These are phyloP conservation scores for Psilocybe subaeruginosa DNA, from an alignment of 768 basidiomycete genomes.

Conservation along the genomic window DNA sequence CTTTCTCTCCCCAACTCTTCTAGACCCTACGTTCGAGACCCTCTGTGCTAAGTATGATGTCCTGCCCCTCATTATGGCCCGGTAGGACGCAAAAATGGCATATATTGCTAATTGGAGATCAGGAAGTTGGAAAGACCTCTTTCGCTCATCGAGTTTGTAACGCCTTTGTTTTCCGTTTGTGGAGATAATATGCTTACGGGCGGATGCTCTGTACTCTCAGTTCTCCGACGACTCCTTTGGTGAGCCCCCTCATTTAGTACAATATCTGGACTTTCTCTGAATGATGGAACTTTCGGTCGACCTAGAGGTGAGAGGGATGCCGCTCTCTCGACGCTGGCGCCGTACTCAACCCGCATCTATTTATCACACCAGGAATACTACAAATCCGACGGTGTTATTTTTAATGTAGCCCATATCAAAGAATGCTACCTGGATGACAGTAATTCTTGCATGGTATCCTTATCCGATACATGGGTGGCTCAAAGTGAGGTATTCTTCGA, in stretches of 20 bases:
- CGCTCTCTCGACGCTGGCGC: neutral
- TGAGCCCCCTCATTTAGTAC: conserved; percentile 1
- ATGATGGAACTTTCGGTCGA: neutral
- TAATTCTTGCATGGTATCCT: conserved; percentile 14
- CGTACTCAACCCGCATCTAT: neutral
- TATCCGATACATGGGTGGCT: conserved; percentile 26
- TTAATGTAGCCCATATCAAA: conserved; percentile 20
- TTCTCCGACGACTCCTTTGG: conserved; percentile 24
- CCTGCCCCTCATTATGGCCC: conserved; percentile 19
- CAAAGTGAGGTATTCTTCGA: conserved; percentile 18
- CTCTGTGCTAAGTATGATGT: conserved; percentile 8
- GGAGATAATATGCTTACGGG: neutral
- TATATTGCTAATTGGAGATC: conserved; percentile 28
- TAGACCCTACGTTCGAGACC: conserved; percentile 12
- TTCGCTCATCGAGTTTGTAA: conserved; percentile 27
- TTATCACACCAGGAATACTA: conserved; percentile 16
- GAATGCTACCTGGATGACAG: conserved; percentile 13
- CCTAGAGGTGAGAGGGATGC: neutral
- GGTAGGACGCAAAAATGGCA: conserved; percentile 21
- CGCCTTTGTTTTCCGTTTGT: neutral
- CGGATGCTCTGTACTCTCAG: conserved; percentile 11
- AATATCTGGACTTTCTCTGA: neutral
- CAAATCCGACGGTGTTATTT: conserved; percentile 12
- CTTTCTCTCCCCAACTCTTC: neutral
- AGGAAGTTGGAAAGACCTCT: conserved; percentile 32